phyloP scores from a whole-genome alignment of 192 early-diverging fungal genomes.

The Coemansia sp. region DNA sequence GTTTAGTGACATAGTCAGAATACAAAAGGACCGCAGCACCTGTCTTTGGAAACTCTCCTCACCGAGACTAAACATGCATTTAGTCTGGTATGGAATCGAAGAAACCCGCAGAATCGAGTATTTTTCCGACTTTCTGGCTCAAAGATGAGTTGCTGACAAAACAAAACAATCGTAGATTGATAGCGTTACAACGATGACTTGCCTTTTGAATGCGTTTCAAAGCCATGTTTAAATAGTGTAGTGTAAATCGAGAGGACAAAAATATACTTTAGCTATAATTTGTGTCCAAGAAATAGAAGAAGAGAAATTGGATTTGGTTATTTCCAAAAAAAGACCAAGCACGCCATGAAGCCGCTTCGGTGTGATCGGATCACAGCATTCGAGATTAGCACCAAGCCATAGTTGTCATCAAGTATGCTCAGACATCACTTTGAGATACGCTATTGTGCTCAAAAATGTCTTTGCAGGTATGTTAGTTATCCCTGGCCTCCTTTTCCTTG shows the following conservation, averaged over 20 bases:
- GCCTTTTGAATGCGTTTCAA: conserved; percentile 99
- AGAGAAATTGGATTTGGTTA: neutral
- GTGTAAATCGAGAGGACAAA: conserved; percentile 4
- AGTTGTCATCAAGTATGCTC: neutral
- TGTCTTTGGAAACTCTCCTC: neutral
- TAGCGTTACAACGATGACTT: conserved; percentile 14
- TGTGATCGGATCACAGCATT: neutral
- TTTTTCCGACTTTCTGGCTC: neutral
- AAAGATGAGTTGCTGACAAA: conserved; percentile 12
- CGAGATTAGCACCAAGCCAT: neutral
- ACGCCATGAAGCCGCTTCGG: neutral
- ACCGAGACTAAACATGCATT: neutral
- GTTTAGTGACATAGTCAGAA: conserved; percentile 7
- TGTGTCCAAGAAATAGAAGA: neutral
- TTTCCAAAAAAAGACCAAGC: neutral
- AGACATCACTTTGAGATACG: neutral
- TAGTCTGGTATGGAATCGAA: neutral
- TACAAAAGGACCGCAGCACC: conserved; percentile 6
- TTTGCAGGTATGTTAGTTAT: neutral
- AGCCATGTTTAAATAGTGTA: conserved; percentile 70
- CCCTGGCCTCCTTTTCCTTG: neutral
- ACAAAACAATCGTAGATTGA: neutral
- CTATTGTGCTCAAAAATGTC: neutral
- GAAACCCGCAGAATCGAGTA: neutral
- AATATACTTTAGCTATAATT: neutral